Conservation (phyloP, 1,284 basidiomycete species). For the Flammula alnicola region DNA sequence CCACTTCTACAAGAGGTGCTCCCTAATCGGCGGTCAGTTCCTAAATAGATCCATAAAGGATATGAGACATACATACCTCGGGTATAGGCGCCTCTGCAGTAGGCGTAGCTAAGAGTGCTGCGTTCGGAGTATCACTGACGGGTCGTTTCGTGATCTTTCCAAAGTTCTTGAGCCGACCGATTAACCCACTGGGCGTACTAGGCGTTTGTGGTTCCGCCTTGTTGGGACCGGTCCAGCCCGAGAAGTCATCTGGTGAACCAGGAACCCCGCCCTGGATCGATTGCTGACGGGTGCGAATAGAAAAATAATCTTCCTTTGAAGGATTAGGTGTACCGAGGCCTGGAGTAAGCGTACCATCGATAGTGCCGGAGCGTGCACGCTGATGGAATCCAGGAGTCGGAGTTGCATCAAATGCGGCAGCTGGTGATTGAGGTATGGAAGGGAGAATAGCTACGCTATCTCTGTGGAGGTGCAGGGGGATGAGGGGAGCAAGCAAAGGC, state of each 20-base stretch:
- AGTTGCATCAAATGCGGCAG: slow-evolving; percentile 26
- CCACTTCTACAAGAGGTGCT: slow-evolving; percentile 30
- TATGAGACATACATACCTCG: slow-evolving; percentile 33
- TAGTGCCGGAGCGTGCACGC: slow-evolving; percentile 26
- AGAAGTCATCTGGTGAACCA: slow-evolving; percentile 54
- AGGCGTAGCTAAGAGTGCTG: slow-evolving; percentile 28
- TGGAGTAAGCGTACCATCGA: slow-evolving; percentile 22
- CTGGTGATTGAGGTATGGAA: slow-evolving; percentile 36
- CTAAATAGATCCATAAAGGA: not conserved
- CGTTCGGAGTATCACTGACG: slow-evolving; percentile 36
- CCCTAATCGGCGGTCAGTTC: slow-evolving; percentile 10
- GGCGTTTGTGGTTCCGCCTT: slow-evolving; percentile 48
- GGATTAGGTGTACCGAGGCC: slow-evolving; percentile 20
- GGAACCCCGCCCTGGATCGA: slow-evolving; percentile 40
- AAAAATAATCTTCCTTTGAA: slow-evolving; percentile 57
- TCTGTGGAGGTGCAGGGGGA: slow-evolving; percentile 48
- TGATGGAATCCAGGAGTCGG: slow-evolving; percentile 22
- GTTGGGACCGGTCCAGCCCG: slow-evolving; percentile 51
- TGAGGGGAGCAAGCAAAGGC: slow-evolving; percentile 61
- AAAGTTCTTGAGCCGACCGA: slow-evolving; percentile 80
- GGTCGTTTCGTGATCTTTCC: slow-evolving; percentile 59
- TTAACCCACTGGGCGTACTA: slow-evolving; percentile 68
- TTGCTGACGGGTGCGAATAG: slow-evolving; percentile 46
- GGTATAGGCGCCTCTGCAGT: slow-evolving; percentile 29
- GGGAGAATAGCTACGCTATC: slow-evolving; percentile 20